Conservation (phyloP, 352 stramenopile genomes). For the Phytophthora macrochlamydospora region DNA sequence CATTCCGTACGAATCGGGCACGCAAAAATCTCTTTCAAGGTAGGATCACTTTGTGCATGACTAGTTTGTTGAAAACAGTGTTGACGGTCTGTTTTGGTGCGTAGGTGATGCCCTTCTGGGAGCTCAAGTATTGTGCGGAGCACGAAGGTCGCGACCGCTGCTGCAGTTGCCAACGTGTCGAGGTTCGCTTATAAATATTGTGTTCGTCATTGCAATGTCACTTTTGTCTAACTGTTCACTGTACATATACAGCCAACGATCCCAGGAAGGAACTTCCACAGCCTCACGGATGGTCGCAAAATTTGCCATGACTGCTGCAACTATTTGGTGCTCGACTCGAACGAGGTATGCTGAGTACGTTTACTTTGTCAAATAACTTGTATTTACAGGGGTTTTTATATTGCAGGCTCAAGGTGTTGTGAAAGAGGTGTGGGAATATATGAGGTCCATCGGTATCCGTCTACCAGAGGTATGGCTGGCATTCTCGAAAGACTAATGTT, state of each 20-base stretch:
- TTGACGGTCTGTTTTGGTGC: constrained; percentile 1
- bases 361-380: not conserved
- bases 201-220: not conserved
- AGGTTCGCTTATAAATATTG: constrained; percentile 34
- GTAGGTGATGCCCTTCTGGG: constrained; percentile 67
- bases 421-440: constrained; percentile 73
- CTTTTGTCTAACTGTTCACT: not conserved
- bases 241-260: constrained; percentile 20
- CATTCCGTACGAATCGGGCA: constrained; percentile 54
- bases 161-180: constrained; percentile 74
- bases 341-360: constrained; percentile 38
- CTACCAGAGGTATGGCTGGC: constrained; percentile 45
- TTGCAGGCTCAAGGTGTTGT: constrained; percentile 42
- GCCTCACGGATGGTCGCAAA: constrained; percentile 66
- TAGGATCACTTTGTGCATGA: constrained; percentile 8
- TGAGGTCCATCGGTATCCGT: constrained; percentile 67
- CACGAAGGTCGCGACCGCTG: constrained; percentile 72
- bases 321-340: constrained; percentile 62
- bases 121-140: constrained; percentile 62
- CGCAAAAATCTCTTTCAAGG: constrained; percentile 60
- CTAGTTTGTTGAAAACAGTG: not conserved
- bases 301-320: constrained; percentile 68
- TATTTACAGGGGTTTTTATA: not conserved
- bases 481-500: too few relatives aligned
- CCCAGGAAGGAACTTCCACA: constrained; percentile 52